These are phyloP conservation scores for Coniferiporia sulphurascens DNA, from an alignment of 1,284 basidiomycete genomes.

Conservation along the genomic window DNA sequence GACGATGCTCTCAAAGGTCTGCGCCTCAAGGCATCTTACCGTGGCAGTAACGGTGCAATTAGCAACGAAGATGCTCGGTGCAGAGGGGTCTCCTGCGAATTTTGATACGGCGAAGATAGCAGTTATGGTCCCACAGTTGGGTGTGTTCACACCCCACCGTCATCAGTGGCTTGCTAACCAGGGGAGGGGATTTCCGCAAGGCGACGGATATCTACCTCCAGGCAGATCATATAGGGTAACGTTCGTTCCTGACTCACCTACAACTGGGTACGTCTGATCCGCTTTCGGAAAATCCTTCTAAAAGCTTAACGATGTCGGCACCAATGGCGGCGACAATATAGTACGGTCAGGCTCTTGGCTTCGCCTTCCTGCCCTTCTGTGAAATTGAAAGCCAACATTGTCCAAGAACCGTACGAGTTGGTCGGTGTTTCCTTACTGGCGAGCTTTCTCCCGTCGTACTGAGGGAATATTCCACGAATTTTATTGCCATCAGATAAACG, in stretches of 20 bases:
- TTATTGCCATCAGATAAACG: neutral
- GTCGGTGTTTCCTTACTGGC: conserved; percentile 21
- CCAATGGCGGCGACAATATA: conserved; percentile 17
- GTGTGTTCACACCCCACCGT: conserved; percentile 30
- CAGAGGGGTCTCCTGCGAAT: conserved; percentile 55
- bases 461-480: neutral
- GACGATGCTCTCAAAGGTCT: conserved; percentile 44
- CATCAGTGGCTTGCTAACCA: neutral
- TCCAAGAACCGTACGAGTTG: conserved; percentile 30
- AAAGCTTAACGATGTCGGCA: conserved; percentile 18
- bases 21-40: conserved; percentile 45
- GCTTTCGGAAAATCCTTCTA: neutral
- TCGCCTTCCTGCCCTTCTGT: conserved; percentile 26
- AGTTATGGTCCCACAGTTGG: conserved; percentile 59
- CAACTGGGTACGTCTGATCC: conserved; percentile 30
- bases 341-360: conserved; percentile 32
- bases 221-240: conserved; percentile 33
- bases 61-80: conserved; percentile 57
- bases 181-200: conserved; percentile 20
- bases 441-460: neutral
- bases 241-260: conserved; percentile 32
- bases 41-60: conserved; percentile 67
- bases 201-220: conserved; percentile 28
- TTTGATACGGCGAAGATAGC: conserved; percentile 60
- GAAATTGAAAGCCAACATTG: conserved; percentile 15